A percentile compares a stretch with the other conserved stretches of the same genome.
These are phyloP conservation scores for Chalaropsis thielavioides DNA, from an alignment of 2,329 filamentous ascomycete species.

Conservation along the genomic window DNA sequence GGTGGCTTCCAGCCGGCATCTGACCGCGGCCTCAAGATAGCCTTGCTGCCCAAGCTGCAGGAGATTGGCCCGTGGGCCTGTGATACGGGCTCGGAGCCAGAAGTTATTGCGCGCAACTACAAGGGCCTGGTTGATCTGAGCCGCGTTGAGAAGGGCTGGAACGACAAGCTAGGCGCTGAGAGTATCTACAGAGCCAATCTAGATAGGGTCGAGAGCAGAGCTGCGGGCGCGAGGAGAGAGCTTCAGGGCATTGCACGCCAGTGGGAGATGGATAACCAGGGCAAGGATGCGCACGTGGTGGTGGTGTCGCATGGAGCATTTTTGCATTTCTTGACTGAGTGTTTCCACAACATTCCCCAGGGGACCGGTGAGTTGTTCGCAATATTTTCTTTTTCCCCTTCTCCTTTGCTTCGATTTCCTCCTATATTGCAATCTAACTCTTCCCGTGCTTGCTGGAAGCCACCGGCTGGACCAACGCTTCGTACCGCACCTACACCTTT, in stretches of 20 bases:
- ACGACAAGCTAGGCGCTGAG: constrained; percentile 44
- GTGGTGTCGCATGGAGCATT: constrained; percentile 74
- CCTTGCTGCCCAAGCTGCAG: constrained; percentile 61
- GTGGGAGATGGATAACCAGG: constrained; percentile 29
- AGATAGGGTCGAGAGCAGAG: constrained; percentile 44
- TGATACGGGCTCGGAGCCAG: constrained; percentile 52
- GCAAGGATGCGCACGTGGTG: constrained; percentile 48
- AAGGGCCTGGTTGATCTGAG: constrained; percentile 46
- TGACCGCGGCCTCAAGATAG: constrained; percentile 27
- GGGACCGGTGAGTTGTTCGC: constrained; percentile 26
- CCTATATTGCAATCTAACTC: neutral
- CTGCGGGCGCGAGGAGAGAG: constrained; percentile 44
- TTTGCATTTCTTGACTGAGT: constrained; percentile 71
- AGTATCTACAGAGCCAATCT: constrained; percentile 25
- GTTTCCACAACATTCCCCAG: constrained; percentile 50
- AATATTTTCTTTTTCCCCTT: neutral
- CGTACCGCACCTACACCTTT: constrained; percentile 56
- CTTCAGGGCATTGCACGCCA: constrained; percentile 37
- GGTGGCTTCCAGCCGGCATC: constrained; percentile 48
- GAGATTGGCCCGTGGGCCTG: constrained; percentile 63
- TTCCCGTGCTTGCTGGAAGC: constrained; percentile 29
- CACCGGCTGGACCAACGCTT: constrained; percentile 61
- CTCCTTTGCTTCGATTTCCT: neutral
- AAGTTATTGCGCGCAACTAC: constrained; percentile 46
- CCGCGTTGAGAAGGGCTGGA: constrained; percentile 53